Base-by-base conservation (phyloP, 805 yeast species). In the Zygosaccharomyces pseudorouxii region DNA sequence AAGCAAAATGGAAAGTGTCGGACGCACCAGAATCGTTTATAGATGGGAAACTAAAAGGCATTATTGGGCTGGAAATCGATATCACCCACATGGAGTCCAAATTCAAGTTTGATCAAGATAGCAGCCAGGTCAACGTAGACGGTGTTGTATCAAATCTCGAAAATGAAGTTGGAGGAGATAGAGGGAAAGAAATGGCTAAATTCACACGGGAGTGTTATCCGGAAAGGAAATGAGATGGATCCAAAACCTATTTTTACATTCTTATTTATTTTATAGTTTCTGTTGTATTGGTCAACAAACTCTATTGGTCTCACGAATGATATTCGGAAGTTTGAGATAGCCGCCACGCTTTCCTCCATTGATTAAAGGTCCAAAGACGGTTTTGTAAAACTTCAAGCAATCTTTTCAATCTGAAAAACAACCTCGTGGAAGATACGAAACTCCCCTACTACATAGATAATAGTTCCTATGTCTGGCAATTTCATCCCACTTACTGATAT, bases 61-160 rank as follows among this genome's bases (percentile, higher is more conserved):
- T 82, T 51, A 74, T 73, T 16, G 87, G 86, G 0, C 57, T 82
- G 33, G 76, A 77, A 56, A 72, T 82, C 47, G 78, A 74, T 49
- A 74, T 82, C 28, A 59, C 58, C 3, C 60, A 66, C 14, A 62
- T 71, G 6, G 76, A 79, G 55, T 76, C 78, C 43, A 80, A 80
- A 62, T 79, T 73, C 67, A 82, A 82, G 60, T 72, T 80, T 53
- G 80, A 78, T 55, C 88, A 82, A 64, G 71, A 73, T 22, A 69
- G 62, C 67, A 56, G 63, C 18, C 56, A 55, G 5, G 62, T 61
- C 10, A 82, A 82, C 55, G 62, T 76, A 7, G 66, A 70, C n/a
- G 85, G 86, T 4, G 78, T 80, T 0, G 56, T 77, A 8, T 60
- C 71, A 0, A 82, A 82, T 1, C 70, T 74, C 53, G 65, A 69